phyloP scores from a whole-genome alignment of 164 flowering plant species.

The Pachysandra terminalis region DNA sequence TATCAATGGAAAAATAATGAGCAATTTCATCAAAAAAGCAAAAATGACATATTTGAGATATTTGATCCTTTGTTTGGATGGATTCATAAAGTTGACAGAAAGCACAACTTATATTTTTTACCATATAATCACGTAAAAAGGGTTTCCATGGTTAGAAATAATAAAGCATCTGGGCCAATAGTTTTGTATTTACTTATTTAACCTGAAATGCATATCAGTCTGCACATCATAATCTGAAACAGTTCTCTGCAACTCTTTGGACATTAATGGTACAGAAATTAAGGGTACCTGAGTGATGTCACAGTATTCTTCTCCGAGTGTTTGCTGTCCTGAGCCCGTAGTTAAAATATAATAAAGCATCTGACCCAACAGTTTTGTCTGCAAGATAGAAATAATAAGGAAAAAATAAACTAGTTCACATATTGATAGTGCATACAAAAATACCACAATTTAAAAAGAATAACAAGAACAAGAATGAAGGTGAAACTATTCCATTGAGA shows the following conservation, averaged over 20 bases:
- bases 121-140: neutral
- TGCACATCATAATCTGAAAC: too few species aligned
- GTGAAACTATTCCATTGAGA: neutral
- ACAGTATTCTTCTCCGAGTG: constrained; percentile 96
- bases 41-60: too few species aligned
- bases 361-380: constrained; percentile 92
- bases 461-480: neutral
- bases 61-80: neutral
- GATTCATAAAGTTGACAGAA: neutral
- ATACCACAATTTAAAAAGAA: neutral
- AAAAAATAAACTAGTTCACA: neutral
- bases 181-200: constrained; percentile 48
- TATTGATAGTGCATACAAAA: neutral
- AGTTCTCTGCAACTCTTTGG: neutral
- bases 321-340: constrained; percentile 98
- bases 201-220: neutral
- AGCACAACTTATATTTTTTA: neutral
- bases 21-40: too few species aligned
- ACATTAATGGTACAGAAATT: neutral
- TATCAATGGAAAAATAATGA: too few species aligned
- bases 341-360: constrained; percentile 90
- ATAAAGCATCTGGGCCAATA: constrained; percentile 94
- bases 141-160: constrained; percentile 26
- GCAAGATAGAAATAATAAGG: constrained; percentile 21
- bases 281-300: constrained; percentile 83